These are phyloP conservation scores for Plasmodium adleri DNA, from an alignment of 169 alveolate genomes.

Conservation along the genomic window DNA sequence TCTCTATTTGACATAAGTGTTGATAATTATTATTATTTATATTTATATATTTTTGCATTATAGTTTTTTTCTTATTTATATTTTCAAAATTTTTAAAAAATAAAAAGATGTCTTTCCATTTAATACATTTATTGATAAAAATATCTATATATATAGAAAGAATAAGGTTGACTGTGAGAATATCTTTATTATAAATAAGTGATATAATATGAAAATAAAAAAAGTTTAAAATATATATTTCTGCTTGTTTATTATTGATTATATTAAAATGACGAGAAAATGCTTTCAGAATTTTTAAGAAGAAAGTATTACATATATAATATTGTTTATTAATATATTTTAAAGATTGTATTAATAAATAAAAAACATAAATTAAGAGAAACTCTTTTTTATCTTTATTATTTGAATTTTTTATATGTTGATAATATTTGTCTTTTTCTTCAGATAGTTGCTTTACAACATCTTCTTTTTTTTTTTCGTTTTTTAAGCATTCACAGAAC, in stretches of 20 bases:
- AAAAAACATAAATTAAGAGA: slow-evolving; percentile 15
- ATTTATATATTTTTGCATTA: slow-evolving; percentile 1
- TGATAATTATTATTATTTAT: not conserved
- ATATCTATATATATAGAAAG: slow-evolving; percentile 37
- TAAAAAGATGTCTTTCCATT: slow-evolving; percentile 41
- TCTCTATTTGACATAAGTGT: not conserved
- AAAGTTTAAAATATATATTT: slow-evolving; percentile 11
- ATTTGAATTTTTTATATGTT: not conserved
- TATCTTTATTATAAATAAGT: slow-evolving; percentile 12
- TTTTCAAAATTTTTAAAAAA: slow-evolving; percentile 35
- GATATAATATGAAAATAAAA: slow-evolving; percentile 28
- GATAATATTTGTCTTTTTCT: not conserved
- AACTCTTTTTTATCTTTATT: not conserved
- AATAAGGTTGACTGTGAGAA: slow-evolving; percentile 6
- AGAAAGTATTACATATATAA: not conserved
- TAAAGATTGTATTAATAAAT: slow-evolving; percentile 8
- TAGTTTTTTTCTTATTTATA: not conserved
- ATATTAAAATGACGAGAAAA: not conserved
- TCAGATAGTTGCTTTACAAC: not conserved
- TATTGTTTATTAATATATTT: slow-evolving; percentile 5
- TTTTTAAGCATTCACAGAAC: not conserved
- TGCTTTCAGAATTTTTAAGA: slow-evolving; percentile 27
- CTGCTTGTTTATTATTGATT: not conserved
- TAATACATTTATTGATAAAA: not conserved
- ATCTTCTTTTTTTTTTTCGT: slow-evolving; percentile 2